Percentiles rank a stretch among this genome's conserved stretches.
phyloP scores from a whole-genome alignment of 768 basidiomycete genomes.

The Podaxis rugospora region DNA sequence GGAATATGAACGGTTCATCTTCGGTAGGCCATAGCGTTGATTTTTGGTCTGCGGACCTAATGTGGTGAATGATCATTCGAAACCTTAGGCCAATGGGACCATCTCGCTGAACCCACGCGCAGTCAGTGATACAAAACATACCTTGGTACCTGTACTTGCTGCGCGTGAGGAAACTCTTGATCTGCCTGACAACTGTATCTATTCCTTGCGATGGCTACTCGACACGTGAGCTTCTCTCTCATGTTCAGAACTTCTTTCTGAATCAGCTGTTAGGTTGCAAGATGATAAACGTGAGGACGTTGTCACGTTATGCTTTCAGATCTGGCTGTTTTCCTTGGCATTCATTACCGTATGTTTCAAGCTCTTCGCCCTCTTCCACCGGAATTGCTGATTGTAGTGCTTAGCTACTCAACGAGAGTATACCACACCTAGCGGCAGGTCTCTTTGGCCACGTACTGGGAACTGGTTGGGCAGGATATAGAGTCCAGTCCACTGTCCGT shows the following conservation, averaged over 20 bases:
- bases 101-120: not conserved
- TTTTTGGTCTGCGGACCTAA: not conserved
- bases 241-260: not conserved
- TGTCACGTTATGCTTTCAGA: slow-evolving; percentile 38
- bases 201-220: slow-evolving; percentile 41
- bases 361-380: not conserved
- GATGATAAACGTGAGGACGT: slow-evolving; percentile 45
- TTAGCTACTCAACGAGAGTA: slow-evolving; percentile 47
- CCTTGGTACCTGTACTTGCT: not conserved
- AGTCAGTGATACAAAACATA: not conserved
- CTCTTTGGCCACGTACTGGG: slow-evolving; percentile 42
- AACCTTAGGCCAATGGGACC: not conserved
- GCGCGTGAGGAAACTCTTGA: not conserved
- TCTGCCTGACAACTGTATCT: slow-evolving; percentile 26
- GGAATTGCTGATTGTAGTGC: not conserved
- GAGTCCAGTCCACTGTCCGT: slow-evolving; percentile 28
- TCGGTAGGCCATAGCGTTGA: not conserved
- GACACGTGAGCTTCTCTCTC: slow-evolving; percentile 31
- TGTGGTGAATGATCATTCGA: not conserved
- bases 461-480: slow-evolving; percentile 43
- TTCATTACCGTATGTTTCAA: slow-evolving; percentile 36
- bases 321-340: slow-evolving; percentile 44
- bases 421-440: slow-evolving; percentile 46
- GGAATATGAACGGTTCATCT: not conserved
- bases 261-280: slow-evolving; percentile 22